These are phyloP conservation scores for Kondoa malvinella DNA, from an alignment of 768 basidiomycete species.

Conservation along the genomic window DNA sequence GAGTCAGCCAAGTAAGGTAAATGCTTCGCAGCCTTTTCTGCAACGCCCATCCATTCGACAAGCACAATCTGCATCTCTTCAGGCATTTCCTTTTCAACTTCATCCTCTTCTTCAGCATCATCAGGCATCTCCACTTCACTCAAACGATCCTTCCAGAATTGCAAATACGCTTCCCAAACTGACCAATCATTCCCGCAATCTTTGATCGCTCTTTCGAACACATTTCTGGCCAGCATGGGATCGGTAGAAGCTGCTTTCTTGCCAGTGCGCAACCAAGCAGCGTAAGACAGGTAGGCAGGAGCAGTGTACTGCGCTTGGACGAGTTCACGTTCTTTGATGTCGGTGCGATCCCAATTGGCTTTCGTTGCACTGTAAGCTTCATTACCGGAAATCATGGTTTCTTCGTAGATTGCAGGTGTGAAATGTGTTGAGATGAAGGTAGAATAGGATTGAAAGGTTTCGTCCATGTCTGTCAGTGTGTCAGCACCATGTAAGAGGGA, in stretches of 20 bases:
- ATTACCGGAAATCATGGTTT: conserved; percentile 40
- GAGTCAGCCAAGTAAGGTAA: conserved; percentile 14
- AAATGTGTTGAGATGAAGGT: conserved; percentile 67
- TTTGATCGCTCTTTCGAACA: conserved; percentile 24
- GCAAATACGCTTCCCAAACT: conserved; percentile 53
- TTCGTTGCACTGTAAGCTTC: conserved; percentile 2
- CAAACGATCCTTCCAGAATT: conserved; percentile 32
- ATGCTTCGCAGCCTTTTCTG: conserved; percentile 15
- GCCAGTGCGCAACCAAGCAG: conserved; percentile 28
- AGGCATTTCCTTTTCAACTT: conserved; percentile 1
- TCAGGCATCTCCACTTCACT: background rate
- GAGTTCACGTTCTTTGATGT: conserved; percentile 9
- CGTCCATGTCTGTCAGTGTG: conserved; percentile 42
- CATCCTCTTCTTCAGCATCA: background rate
- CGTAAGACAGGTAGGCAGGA: conserved; percentile 24
- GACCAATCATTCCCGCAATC: conserved; percentile 16
- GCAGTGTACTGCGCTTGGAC: background rate
- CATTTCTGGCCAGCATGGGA: conserved; percentile 20
- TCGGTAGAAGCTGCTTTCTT: conserved; percentile 19
- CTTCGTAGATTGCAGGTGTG: conserved; percentile 53
- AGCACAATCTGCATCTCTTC: conserved; percentile 5
- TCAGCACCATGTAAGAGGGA: conserved; percentile 59
- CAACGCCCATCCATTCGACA: background rate
- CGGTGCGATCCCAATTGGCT: conserved; percentile 2
- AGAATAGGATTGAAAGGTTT: conserved; percentile 70